Base-by-base conservation (phyloP, 2,329 filamentous ascomycete genomes). In the Microsporum canis region DNA sequence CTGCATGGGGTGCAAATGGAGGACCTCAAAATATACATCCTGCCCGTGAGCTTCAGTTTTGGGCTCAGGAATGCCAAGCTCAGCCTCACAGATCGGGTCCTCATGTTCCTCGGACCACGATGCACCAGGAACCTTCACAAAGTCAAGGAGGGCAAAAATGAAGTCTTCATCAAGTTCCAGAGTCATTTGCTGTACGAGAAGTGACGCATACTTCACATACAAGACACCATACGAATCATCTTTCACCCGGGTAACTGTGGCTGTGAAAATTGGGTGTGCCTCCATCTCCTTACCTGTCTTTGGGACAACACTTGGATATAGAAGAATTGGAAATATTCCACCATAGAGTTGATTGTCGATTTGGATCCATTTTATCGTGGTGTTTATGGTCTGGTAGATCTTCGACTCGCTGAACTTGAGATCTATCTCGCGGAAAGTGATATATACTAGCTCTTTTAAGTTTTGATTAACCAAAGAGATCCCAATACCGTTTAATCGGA, bases 301-400 rank as follows among this genome's bases (percentile, higher is more conserved):
- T 0, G 94, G 92, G 14, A 99, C 94, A 7, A 99, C 94, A 75
- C 91, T 96, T 4, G 94, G 94, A 72, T 99, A 99, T 61, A 99
- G 80, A 34, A 99, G 85, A 76, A 99, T 95, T 0, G 94, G 94
- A 80, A 99, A 99, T 67, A 99, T 91, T 31, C 95, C 94, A 33
- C 95, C 95, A 69, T 99, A 99, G 12, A 99, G 83, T 73, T 99
- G 94, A 68, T 99, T 99, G 75, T 99, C 94, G 67, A 99, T 89
- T 74, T 99, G 94, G 33, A 99, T 94, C 95, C 95, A 99, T 73
- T 99, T 97, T 71, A 97, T 87, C 0, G 90, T 89, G 58, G 94
- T 79, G 56, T 89, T 92, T 64, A 96, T 76, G 0, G 91, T 97
- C 74, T 99, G 94, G 70, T 96, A 96, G 14, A 96, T 79, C 17